phyloP scores from a whole-genome alignment of 179 eudicot genomes.

The Corrigiola litoralis region DNA sequence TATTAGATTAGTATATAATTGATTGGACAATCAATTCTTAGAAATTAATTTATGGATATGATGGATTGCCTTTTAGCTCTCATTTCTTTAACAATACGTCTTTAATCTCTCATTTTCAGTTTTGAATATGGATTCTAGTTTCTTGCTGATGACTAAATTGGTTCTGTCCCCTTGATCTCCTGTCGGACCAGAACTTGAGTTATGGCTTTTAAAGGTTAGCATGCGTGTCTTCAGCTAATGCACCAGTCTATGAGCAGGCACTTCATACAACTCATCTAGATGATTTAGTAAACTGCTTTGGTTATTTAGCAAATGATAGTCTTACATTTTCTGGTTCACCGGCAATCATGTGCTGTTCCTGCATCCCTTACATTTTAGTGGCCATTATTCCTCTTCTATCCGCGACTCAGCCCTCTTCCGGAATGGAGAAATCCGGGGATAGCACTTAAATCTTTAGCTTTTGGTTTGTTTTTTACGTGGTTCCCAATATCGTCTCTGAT shows the following conservation, averaged over 20 bases:
- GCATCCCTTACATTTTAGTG: too few species aligned
- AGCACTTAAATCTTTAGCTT: too few species aligned
- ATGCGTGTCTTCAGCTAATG: not conserved
- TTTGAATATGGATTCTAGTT: not conserved
- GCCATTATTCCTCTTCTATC: too few species aligned
- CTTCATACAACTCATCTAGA: not conserved
- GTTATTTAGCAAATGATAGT: too few species aligned
- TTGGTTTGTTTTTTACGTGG: too few species aligned
- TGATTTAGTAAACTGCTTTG: conserved; percentile 4
- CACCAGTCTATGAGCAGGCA: not conserved
- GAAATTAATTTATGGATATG: conserved; percentile 11
- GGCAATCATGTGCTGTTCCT: too few species aligned
- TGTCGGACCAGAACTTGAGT: conserved; percentile 1
- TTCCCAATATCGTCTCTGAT: too few species aligned
- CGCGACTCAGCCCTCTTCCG: too few species aligned
- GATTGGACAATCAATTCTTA: conserved; percentile 17
- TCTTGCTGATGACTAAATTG: not conserved
- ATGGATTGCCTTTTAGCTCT: conserved; percentile 11
- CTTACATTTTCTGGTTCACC: too few species aligned
- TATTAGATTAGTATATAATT: too few species aligned
- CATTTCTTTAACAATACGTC: not conserved
- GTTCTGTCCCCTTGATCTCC: not conserved
- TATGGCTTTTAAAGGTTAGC: conserved; percentile 18
- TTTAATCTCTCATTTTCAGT: not conserved
- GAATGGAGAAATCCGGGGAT: too few species aligned